Percentiles rank a stretch among this genome's conserved stretches.
Evolutionary conservation across 169 alveolate genomes (phyloP).

Genomic region (Cryptosporidium muris): DNA sequence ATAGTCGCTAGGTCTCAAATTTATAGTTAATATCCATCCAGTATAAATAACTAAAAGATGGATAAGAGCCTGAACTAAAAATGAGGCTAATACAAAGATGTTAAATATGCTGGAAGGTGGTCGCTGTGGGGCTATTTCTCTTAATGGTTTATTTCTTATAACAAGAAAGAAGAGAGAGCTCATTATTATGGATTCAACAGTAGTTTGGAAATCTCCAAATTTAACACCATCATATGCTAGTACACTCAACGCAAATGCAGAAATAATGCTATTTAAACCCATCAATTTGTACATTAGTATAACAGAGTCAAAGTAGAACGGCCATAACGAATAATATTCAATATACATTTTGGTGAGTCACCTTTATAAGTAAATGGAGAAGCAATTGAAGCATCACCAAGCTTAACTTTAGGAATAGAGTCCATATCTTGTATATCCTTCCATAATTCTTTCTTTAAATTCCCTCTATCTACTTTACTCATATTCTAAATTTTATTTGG

Average conservation of each 20-base stretch:
- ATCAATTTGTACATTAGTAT: slow-evolving; percentile 94
- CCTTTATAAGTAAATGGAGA: slow-evolving; percentile 97
- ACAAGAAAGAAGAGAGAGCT: slow-evolving; percentile 53
- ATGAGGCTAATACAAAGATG: slow-evolving; percentile 71
- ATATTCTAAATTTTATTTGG: slow-evolving; percentile 62
- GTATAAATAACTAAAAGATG: slow-evolving; percentile 78
- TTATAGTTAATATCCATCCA: slow-evolving; percentile 83
- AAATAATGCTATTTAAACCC: slow-evolving; percentile 92
- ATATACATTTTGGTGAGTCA: slow-evolving; percentile 89
- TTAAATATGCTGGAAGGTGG: slow-evolving; percentile 70
- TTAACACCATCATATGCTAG: slow-evolving; percentile 96
- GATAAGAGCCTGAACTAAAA: slow-evolving; percentile 79
- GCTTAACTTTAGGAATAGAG: slow-evolving; percentile 83
- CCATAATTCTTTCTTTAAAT: slow-evolving; percentile 73
- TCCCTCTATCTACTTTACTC: slow-evolving; percentile 28
- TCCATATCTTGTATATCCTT: slow-evolving; percentile 80
- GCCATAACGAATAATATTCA: slow-evolving; percentile 91
- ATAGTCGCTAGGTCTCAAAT: slow-evolving; percentile 71
- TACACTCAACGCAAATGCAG: slow-evolving; percentile 93
- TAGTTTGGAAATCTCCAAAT: slow-evolving; percentile 95
- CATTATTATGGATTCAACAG: slow-evolving; percentile 81
- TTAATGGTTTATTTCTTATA: slow-evolving; percentile 41
- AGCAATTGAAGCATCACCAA: slow-evolving; percentile 98
- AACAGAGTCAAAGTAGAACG: slow-evolving; percentile 95
- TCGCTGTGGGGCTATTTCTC: slow-evolving; percentile 23